Evolutionary conservation across 1,284 basidiomycete genomes (phyloP), one percentile per base, ranked within the genome.

Genomic region (Fistulinella staudtii): DNA sequence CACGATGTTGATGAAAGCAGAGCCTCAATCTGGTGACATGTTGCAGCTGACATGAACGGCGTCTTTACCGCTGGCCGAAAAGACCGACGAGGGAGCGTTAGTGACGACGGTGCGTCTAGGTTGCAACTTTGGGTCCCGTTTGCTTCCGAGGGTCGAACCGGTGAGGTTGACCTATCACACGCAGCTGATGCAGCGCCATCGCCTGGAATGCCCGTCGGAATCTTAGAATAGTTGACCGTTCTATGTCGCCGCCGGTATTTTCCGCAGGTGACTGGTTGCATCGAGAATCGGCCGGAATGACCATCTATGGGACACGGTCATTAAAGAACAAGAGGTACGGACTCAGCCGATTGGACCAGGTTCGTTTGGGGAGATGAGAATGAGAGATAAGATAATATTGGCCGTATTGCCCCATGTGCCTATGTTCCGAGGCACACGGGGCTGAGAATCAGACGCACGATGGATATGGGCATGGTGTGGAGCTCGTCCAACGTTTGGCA

Each of bases 341-440:
- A 5, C 33, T 39, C 17, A 22, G 37, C 21, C 35, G 43, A 52
- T 43, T 47, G 25, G 45, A 29, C n/a, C 11, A 23, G 22, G 31
- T 25, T 7, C 28, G 4, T 18, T 41, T 25, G 30, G 41, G 41
- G n/a, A 47, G 42, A 53, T 39, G 34, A 20, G 25, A 23, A 9
- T 39, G 33, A 40, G 29, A 23, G 57, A 62, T 60, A 56, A 58
- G 59, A 62, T 57, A 36, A 49, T 27, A 36, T 35, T 23, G 41
- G 20, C 10, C 10, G n/a, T n/a, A n/a, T 22, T 33, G 17, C 13
- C 18, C 20, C 40, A 36, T 43, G 36, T 22, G 35, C 17, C 14
- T 39, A 36, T 24, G 17, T 23, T 31, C 55, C 56, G 56, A 48
- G 21, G 30, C 25, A 36, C 30, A 30, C 59, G 52, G 53, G 36